These are phyloP conservation scores for Baeospora myosura DNA, from an alignment of 1,284 basidiomycete species.

Conservation along the genomic window DNA sequence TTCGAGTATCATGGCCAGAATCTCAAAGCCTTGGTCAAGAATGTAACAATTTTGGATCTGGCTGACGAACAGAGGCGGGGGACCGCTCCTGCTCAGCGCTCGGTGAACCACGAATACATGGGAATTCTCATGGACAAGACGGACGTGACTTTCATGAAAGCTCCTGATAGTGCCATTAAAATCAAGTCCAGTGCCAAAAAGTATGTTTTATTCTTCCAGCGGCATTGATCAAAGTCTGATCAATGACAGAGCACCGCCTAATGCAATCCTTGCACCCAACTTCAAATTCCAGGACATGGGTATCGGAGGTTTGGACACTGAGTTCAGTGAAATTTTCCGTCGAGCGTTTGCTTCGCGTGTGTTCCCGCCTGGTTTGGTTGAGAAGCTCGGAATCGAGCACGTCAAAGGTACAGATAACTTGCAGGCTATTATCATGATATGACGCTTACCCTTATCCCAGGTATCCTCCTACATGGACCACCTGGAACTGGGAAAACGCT, in stretches of 20 bases:
- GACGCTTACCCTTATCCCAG: slow-evolving; percentile 27
- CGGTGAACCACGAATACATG: slow-evolving; percentile 30
- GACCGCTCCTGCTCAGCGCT: slow-evolving; percentile 20
- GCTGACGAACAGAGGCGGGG: slow-evolving; percentile 49
- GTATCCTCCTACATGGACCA: slow-evolving; percentile 92
- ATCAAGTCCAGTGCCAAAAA: slow-evolving; percentile 90
- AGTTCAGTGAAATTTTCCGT: slow-evolving; percentile 96
- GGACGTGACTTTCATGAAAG: slow-evolving; percentile 85
- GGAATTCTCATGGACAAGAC: slow-evolving; percentile 90
- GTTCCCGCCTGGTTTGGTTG: slow-evolving; percentile 93
- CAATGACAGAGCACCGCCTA: slow-evolving; percentile 68
- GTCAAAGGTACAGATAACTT: slow-evolving; percentile 75
- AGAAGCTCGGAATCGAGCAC: slow-evolving; percentile 97
- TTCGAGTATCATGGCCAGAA: slow-evolving; percentile 92
- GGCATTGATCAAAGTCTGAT: background rate
- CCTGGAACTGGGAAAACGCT: slow-evolving; percentile 99
- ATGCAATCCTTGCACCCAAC: slow-evolving; percentile 94
- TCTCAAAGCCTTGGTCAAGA: slow-evolving; percentile 68
- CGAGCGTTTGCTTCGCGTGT: slow-evolving; percentile 98
- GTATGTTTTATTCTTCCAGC: slow-evolving; percentile 31
- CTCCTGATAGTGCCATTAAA: slow-evolving; percentile 75
- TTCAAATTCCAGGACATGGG: slow-evolving; percentile 99
- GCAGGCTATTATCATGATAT: background rate
- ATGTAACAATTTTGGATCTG: slow-evolving; percentile 62
- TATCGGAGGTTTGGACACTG: slow-evolving; percentile 93